These are phyloP conservation scores for Diaporthe aspalathi DNA, from an alignment of 2,329 filamentous ascomycete species.

Conservation along the genomic window DNA sequence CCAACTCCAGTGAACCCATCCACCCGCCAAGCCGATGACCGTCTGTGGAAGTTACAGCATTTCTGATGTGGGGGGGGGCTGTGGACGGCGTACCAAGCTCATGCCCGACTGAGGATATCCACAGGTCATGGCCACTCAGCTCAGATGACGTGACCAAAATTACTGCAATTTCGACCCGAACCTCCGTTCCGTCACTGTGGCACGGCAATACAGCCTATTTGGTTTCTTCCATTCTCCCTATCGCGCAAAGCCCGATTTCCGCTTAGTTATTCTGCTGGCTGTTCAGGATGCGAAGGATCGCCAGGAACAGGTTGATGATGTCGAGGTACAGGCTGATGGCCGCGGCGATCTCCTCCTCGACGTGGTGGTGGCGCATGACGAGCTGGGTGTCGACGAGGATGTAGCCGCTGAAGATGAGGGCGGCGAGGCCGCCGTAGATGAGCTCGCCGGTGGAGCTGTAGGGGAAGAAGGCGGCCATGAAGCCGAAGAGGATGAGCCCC, in stretches of 20 bases:
- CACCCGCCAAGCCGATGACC: background rate
- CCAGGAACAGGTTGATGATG: constrained; percentile 96
- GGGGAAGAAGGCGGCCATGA: constrained; percentile 92
- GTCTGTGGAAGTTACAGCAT: background rate
- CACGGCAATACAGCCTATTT: background rate
- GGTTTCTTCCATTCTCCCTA: constrained; percentile 7
- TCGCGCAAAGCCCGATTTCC: background rate
- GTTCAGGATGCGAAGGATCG: constrained; percentile 95
- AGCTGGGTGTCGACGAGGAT: constrained; percentile 97
- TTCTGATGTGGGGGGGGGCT: background rate
- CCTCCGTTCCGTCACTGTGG: background rate
- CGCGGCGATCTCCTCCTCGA: constrained; percentile 97
- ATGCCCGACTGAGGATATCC: background rate
- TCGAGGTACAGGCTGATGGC: constrained; percentile 96
- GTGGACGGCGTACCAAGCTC: background rate
- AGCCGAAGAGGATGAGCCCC: constrained; percentile 91
- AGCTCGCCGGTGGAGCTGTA: constrained; percentile 85
- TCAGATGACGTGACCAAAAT: background rate
- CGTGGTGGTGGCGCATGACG: constrained; percentile 94
- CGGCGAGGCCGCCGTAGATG: constrained; percentile 82
- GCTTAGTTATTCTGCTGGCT: constrained; percentile 90
- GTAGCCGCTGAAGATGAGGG: constrained; percentile 92
- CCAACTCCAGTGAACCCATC: background rate
- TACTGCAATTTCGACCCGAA: background rate
- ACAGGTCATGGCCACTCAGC: background rate